Evolutionary conservation across 441 rosid genomes (phyloP), one percentile per base, ranked within the genome.

Genomic region (Geranium incanum): DNA sequence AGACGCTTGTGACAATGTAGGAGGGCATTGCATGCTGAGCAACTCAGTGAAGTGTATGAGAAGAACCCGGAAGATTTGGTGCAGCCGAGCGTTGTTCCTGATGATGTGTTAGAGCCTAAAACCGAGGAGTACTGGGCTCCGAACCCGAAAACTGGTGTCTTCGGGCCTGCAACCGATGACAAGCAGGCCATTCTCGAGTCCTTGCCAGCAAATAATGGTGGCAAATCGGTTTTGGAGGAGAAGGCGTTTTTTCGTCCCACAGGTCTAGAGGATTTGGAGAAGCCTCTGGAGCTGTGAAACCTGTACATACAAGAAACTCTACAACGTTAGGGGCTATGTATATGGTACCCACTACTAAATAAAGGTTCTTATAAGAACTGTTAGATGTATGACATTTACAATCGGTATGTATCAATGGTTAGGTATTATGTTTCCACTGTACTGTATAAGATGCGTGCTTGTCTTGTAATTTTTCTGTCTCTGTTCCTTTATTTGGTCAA

Each of bases 231-330:
- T 70, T 50, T 88, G 76, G 92, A 88, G 78, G 92, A 93, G 83
- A 84, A 84, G 75, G 98, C 98, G 5, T 93, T 93, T 93, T 93
- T 87, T 80, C 97, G 98, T 57, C 95, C 96, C 3, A 89, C 89
- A 0, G 85, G 86, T 75, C 81, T 89, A 6, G 93, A 91, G 85
- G 98, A 93, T 80, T 67, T 72, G 77, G 96, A 93, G 84, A 89
- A 91, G 81, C 90, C 96, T 38, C 15, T 50, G 4, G 13, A 50
- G 57, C 5, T 7, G 6, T 39, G 43, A 39, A 39, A 39, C 43
- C 8, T 39, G 43, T 39, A 28, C 3, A 28, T 2, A 28, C 33
- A 28, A 28, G 33, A 28, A 28, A 28, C 33, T 28, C 21, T 21
- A 21, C 21, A 28, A 28, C 33, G 33, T 28, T 28, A 28, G 33